phyloP scores from a whole-genome alignment of 331 rosid species.

The Quercus phellos region DNA sequence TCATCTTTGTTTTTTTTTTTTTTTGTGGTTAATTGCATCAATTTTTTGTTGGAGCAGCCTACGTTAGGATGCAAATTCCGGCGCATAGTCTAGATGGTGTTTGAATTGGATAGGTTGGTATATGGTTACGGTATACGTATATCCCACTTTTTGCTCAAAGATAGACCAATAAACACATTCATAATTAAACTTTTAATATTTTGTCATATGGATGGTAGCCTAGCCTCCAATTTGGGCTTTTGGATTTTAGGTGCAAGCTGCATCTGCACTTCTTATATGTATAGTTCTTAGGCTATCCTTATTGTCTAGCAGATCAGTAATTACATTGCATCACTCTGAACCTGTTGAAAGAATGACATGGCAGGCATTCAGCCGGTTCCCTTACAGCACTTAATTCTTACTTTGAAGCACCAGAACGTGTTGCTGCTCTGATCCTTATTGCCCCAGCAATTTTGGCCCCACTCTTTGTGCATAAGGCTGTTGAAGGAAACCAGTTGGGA shows the following conservation, averaged over 20 bases:
- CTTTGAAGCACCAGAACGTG: constrained; percentile 83
- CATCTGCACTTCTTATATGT: constrained; percentile 5
- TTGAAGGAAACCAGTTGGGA: constrained; percentile 26
- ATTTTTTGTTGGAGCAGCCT: background rate
- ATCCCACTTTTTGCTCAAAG: background rate
- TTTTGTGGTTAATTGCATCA: background rate
- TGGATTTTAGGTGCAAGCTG: background rate
- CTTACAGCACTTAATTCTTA: constrained; percentile 75
- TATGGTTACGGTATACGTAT: background rate
- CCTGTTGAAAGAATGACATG: constrained; percentile 15
- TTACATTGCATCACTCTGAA: background rate
- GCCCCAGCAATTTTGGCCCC: constrained; percentile 92
- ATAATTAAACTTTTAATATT: background rate
- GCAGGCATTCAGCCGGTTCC: constrained; percentile 96
- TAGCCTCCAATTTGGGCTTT: background rate
- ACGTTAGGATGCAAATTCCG: background rate
- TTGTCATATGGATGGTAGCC: background rate
- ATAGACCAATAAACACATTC: background rate
- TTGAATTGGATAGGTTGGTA: background rate
- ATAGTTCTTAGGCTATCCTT: constrained; percentile 2
- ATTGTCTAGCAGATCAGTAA: constrained; percentile 1
- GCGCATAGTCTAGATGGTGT: background rate
- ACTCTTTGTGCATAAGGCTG: constrained; percentile 26
- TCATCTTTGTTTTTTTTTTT: background rate
- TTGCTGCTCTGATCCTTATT: constrained; percentile 83